These are phyloP conservation scores for Phytophthora sp. DNA, from an alignment of 352 stramenopile species.

Conservation along the genomic window DNA sequence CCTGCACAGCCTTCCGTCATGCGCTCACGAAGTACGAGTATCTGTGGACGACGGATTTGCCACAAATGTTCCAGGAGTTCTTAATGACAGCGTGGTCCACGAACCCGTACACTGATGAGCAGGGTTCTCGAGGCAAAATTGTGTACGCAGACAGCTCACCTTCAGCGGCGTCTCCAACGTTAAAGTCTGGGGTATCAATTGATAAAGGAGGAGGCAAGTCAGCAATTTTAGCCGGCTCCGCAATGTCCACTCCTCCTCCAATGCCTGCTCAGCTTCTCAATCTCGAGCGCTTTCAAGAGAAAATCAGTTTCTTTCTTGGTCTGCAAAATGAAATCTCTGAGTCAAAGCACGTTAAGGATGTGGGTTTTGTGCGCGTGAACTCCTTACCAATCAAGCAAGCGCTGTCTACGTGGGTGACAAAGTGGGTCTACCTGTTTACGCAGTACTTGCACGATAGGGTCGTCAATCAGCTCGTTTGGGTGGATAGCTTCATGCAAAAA, in stretches of 20 bases:
- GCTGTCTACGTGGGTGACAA: constrained; percentile 93
- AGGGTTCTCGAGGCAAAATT: constrained; percentile 18
- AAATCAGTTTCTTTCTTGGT: constrained; percentile 88
- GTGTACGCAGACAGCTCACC: constrained; percentile 36
- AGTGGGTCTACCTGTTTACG: constrained; percentile 96
- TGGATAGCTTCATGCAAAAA: constrained; percentile 87
- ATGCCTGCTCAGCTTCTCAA: constrained; percentile 81
- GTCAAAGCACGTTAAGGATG: constrained; percentile 84
- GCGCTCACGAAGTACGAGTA: constrained; percentile 93
- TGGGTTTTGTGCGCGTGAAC: constrained; percentile 94
- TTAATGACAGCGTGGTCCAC: constrained; percentile 68
- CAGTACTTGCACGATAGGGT: constrained; percentile 93
- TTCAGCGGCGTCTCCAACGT: constrained; percentile 4
- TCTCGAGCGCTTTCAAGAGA: constrained; percentile 88
- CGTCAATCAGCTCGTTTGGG: constrained; percentile 79
- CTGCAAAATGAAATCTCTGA: constrained; percentile 92
- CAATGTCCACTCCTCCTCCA: constrained; percentile 43
- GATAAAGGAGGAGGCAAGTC: constrained; percentile 16
- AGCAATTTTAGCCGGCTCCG: constrained; percentile 15
- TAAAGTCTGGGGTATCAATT: constrained; percentile 3
- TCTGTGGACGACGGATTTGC: constrained; percentile 91
- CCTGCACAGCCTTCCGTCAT: constrained; percentile 58
- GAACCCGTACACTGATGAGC: constrained; percentile 38
- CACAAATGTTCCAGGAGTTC: constrained; percentile 90
- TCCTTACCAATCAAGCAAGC: constrained; percentile 95